Evolutionary conservation across 495 filamentous ascomycete species (phyloP).

Genomic region (Aspergillus steynii): DNA sequence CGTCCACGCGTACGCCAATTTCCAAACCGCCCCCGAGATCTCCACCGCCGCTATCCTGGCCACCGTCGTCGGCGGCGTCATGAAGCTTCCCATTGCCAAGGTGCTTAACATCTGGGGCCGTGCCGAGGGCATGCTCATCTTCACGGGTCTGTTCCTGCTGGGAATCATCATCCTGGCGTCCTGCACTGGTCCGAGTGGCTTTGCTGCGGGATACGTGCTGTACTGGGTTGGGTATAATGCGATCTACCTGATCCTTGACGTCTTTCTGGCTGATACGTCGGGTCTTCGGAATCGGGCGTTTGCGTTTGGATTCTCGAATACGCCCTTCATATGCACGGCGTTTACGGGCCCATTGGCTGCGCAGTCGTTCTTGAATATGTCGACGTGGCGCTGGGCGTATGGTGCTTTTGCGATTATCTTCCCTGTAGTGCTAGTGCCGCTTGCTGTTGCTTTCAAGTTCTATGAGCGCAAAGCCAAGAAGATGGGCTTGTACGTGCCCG

Average conservation of each 20-base stretch:
- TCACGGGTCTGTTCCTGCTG: constrained; percentile 36
- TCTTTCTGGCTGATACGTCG: constrained; percentile 70
- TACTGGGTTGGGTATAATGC: constrained; percentile 61
- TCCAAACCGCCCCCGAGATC: constrained; percentile 33
- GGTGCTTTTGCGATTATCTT: constrained; percentile 62
- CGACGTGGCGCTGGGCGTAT: constrained; percentile 62
- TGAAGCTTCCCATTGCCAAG: constrained; percentile 67
- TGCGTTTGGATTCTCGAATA: constrained; percentile 60
- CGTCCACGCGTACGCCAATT: constrained; percentile 34
- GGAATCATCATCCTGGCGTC: constrained; percentile 52
- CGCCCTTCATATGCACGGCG: constrained; percentile 64
- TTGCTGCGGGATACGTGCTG: constrained; percentile 53
- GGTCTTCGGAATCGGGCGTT: constrained; percentile 62
- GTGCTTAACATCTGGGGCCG: constrained; percentile 67
- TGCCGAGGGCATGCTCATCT: constrained; percentile 52
- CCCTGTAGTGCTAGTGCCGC: constrained; percentile 53
- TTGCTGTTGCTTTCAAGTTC: constrained; percentile 52
- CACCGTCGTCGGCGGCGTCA: constrained; percentile 61
- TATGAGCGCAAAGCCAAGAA: constrained; percentile 62
- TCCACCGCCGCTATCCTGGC: constrained; percentile 38
- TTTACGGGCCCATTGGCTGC: constrained; percentile 41
- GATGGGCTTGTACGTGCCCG: constrained; percentile 37
- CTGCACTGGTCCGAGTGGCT: constrained; percentile 47
- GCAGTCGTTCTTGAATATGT: constrained; percentile 45
- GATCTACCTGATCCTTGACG: constrained; percentile 54